Percentiles rank a stretch among this genome's conserved stretches.
Evolutionary conservation across 176 grass and related monocot species (phyloP).

Genomic region (Musa acuminata): DNA sequence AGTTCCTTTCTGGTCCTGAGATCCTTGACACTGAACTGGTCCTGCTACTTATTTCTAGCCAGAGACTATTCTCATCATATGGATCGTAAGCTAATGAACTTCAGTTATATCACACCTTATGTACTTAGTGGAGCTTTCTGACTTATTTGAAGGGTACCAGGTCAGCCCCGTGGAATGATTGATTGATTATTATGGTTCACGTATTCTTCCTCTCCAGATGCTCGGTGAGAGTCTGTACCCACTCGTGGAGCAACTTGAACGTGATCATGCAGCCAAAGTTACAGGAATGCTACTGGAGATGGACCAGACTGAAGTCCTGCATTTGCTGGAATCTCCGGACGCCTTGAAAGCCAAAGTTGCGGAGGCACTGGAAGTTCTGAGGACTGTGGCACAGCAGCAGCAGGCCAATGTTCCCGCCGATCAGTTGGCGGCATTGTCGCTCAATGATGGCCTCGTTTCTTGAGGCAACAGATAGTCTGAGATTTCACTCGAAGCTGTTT

Average conservation of each 20-base stretch:
- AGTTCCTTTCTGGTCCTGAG: no score
- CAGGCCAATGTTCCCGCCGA: conserved; percentile 37
- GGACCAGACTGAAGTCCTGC: conserved; percentile 91
- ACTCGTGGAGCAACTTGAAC: conserved; percentile 75
- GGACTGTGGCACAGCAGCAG: conserved; percentile 60
- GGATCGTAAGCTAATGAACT: no score
- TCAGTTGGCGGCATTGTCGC: conserved; percentile 54
- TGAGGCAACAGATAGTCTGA: neutral
- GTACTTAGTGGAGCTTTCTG: no score
- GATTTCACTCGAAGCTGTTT: neutral
- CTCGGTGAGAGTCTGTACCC: conserved; percentile 90
- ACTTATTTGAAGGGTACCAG: no score
- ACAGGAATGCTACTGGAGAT: conserved; percentile 94
- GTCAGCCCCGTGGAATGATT: no score
- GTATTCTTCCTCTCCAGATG: conserved; percentile 33
- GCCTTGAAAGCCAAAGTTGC: conserved; percentile 79
- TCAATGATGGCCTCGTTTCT: conserved; percentile 44
- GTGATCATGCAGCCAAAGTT: conserved; percentile 64
- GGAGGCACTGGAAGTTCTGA: conserved; percentile 89
- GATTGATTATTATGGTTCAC: neutral
- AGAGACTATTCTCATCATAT: no score
- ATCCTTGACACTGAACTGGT: no score
- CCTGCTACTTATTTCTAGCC: no score
- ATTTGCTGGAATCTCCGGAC: conserved; percentile 78
- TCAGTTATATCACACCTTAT: no score